Evolutionary conservation across 352 stramenopile genomes (phyloP), one percentile per base, ranked within the genome.

Genomic region (Globisporangium megalacanthum): DNA sequence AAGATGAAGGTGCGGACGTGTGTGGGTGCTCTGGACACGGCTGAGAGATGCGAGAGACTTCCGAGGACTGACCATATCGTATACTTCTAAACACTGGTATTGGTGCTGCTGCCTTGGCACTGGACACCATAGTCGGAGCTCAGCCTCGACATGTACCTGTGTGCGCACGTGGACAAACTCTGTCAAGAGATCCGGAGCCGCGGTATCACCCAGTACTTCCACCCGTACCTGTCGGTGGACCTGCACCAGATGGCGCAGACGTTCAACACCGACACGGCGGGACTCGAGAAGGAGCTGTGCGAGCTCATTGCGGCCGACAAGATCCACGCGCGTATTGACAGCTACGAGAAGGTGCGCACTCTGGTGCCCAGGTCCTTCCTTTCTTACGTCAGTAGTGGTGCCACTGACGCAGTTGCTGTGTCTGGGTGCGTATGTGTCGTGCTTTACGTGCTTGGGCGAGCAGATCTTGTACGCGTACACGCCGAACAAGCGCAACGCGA

Each of bases 191-290:
- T 96, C 59, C 85, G 86, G 46, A 84, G 75, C 49, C 80, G 84
- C 19, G 88, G 79, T 8, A 90, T 96, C 55, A 82, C 92, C 50
- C 88, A 96, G 72, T 96, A 94, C 64, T 94, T 96, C 64, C 79
- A 83, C 51, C 83, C 88, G 52, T 96, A 95, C 49, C 50, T 93
- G 50, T 95, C 86, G 0, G 88, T 95, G 11, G 80, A 96, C 37
- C 63, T 96, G 15, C 65, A 82, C 37, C 72, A 93, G 58, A 96
- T 96, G 88, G 88, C 88, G 13, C 70, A 73, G 22, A 90, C 79
- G 2, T 96, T 96, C 56, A 92, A 84, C 58, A 91, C 77, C 6
- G 63, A 72, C 22, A 80, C 63, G 8, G 42, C 58, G 11, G 67
- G 73, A 9, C 72, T 96, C 0, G 88, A 96, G 64, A 86, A 79